A percentile compares a stretch with the other conserved stretches of the same genome.
Evolutionary conservation across 2,329 filamentous ascomycete genomes (phyloP).

Genomic region (Falciphora oryzae): DNA sequence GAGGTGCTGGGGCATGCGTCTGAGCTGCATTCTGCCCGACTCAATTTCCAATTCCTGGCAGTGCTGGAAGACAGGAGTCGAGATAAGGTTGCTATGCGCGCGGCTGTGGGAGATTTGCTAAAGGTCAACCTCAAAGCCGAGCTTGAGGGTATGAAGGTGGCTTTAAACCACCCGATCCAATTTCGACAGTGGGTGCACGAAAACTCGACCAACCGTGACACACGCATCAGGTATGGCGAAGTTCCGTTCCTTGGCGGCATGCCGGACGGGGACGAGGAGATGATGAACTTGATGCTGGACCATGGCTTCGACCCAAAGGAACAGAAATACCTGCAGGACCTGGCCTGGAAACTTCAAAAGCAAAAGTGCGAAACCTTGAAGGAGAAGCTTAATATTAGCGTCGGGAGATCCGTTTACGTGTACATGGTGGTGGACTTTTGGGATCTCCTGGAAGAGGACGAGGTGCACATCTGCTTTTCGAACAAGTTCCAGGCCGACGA

Average conservation of each 20-base stretch:
- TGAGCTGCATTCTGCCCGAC: constrained; percentile 41
- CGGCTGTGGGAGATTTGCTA: constrained; percentile 44
- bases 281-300: constrained; percentile 48
- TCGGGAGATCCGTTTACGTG: constrained; percentile 55
- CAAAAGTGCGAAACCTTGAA: constrained; percentile 48
- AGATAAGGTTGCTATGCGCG: constrained; percentile 36
- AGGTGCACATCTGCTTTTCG: constrained; percentile 65
- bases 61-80: constrained; percentile 58
- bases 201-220: constrained; percentile 27
- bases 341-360: constrained; percentile 41
- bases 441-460: constrained; percentile 53
- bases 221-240: constrained; percentile 33
- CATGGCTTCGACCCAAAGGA: constrained; percentile 51
- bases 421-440: constrained; percentile 66
- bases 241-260: constrained; percentile 44
- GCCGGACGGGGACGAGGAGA: constrained; percentile 44
- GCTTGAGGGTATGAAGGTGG: constrained; percentile 43
- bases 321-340: constrained; percentile 41
- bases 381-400: constrained; percentile 51
- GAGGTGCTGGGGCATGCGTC: constrained; percentile 51
- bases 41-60: constrained; percentile 65
- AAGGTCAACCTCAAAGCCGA: constrained; percentile 43
- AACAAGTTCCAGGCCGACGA: constrained; percentile 56
- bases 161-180: constrained; percentile 42
- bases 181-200: constrained; percentile 50